A percentile compares a stretch with the other conserved stretches of the same genome.
Evolutionary conservation across 768 basidiomycete genomes (phyloP).

Genomic region (Lentinula lateritia): DNA sequence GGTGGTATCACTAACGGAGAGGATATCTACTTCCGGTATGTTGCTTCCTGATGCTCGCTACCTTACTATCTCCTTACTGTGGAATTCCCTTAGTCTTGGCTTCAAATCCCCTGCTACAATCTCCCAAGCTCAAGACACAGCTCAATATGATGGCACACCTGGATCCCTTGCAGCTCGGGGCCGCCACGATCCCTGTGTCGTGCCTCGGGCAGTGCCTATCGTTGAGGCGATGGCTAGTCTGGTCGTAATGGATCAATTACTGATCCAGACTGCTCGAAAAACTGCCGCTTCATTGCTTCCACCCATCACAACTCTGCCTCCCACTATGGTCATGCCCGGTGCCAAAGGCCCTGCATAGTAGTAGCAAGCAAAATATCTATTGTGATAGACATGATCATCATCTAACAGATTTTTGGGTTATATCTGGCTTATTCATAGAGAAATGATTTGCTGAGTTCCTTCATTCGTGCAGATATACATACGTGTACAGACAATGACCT

Average conservation of each 20-base stretch:
- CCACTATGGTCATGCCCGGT: conserved; percentile 77
- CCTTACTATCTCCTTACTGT: background rate
- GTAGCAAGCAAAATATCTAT: background rate
- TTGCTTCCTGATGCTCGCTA: background rate
- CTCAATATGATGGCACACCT: conserved; percentile 87
- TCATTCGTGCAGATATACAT: too few relatives aligned
- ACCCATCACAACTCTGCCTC: conserved; percentile 81
- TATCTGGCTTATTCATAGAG: background rate
- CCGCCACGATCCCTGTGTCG: conserved; percentile 95
- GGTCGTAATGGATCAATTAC: conserved; percentile 90
- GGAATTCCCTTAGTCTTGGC: conserved; percentile 54
- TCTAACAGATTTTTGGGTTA: background rate
- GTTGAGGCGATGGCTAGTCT: conserved; percentile 97
- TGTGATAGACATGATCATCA: background rate
- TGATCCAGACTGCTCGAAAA: conserved; percentile 83
- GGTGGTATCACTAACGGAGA: conserved; percentile 98
- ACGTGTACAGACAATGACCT: too few relatives aligned
- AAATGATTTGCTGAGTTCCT: too few relatives aligned
- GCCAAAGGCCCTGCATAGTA: background rate
- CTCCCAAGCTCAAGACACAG: conserved; percentile 84
- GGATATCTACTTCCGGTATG: conserved; percentile 93
- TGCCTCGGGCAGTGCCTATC: conserved; percentile 94
- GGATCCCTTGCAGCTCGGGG: conserved; percentile 89
- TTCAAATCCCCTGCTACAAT: conserved; percentile 99
- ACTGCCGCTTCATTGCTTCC: conserved; percentile 76